A percentile compares a stretch with the other conserved stretches of the same genome.
Conservation (phyloP, 2,329 filamentous ascomycete species). For the Neospermospora avenae region DNA sequence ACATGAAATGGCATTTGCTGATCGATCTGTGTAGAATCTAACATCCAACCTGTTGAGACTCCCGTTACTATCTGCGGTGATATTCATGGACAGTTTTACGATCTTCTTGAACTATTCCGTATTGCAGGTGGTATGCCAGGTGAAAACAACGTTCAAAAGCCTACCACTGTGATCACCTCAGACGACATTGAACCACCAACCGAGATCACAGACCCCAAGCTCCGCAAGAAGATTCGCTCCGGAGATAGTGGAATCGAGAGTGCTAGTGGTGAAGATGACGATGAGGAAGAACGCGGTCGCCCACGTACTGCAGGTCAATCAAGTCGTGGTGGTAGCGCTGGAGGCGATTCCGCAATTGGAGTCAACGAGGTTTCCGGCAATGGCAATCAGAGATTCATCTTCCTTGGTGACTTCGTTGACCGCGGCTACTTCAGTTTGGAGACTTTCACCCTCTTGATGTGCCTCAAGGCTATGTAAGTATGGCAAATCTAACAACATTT, state of each 20-base stretch:
- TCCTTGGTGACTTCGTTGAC: constrained; percentile 72
- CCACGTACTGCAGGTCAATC: constrained; percentile 40
- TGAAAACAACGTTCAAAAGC: constrained; percentile 66
- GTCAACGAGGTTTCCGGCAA: constrained; percentile 43
- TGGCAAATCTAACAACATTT: not conserved
- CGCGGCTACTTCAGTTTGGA: constrained; percentile 72
- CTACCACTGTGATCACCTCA: constrained; percentile 77
- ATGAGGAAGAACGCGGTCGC: constrained; percentile 48
- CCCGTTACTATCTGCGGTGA: constrained; percentile 97
- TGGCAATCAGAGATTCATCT: constrained; percentile 67
- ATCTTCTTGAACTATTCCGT: constrained; percentile 92
- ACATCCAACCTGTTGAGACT: constrained; percentile 96
- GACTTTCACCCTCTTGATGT: constrained; percentile 69
- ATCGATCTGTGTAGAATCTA: constrained; percentile 67
- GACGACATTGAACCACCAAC: constrained; percentile 89
- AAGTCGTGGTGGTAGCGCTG: constrained; percentile 41
- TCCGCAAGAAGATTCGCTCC: constrained; percentile 79
- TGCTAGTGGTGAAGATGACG: constrained; percentile 48
- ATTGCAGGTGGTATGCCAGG: constrained; percentile 96
- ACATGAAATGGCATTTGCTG: constrained; percentile 14
- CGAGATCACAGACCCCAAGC: constrained; percentile 81
- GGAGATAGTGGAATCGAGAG: constrained; percentile 47
- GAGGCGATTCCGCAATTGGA: constrained; percentile 37
- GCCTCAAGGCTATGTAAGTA: constrained; percentile 65
- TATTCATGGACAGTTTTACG: constrained; percentile 98